These are phyloP conservation scores for Boletus pseudo-olivaceus DNA, from an alignment of 768 basidiomycete genomes.

Conservation along the genomic window DNA sequence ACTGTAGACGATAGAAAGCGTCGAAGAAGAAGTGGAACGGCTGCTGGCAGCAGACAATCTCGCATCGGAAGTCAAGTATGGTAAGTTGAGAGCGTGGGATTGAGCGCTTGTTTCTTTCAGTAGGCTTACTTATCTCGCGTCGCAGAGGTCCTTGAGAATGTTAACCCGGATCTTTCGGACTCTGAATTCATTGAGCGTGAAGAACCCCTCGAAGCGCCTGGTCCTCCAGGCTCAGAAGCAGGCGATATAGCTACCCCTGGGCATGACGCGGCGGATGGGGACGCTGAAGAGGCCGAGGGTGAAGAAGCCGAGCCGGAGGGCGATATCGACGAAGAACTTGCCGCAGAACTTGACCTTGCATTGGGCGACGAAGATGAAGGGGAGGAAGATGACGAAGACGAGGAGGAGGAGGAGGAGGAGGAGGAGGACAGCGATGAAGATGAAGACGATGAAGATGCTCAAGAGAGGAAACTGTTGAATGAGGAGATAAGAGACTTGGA, in stretches of 20 bases:
- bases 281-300: slow-evolving; percentile 56
- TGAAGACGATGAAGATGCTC: slow-evolving; percentile 77
- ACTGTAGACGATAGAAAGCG: slow-evolving; percentile 83
- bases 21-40: slow-evolving; percentile 90
- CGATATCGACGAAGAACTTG: slow-evolving; percentile 85
- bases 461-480: slow-evolving; percentile 74
- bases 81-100: slow-evolving; percentile 34
- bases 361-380: slow-evolving; percentile 64
- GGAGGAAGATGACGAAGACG: slow-evolving; percentile 62
- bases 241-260: slow-evolving; percentile 63
- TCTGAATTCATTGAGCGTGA: slow-evolving; percentile 81
- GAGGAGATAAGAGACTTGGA: slow-evolving; percentile 90
- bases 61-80: slow-evolving; percentile 74
- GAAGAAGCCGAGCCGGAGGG: slow-evolving; percentile 66
- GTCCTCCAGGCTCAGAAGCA: slow-evolving; percentile 60
- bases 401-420: slow-evolving; percentile 66
- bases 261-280: slow-evolving; percentile 50
- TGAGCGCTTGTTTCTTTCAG: neutral
- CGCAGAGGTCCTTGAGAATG: slow-evolving; percentile 81
- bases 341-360: slow-evolving; percentile 84
- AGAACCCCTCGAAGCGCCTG: slow-evolving; percentile 55
- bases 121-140: neutral
- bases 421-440: slow-evolving; percentile 57
- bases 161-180: slow-evolving; percentile 87
- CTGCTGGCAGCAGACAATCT: slow-evolving; percentile 75